phyloP scores from a whole-genome alignment of 108 stramenopile genomes.

The Cyclostephanos tholiformis region DNA sequence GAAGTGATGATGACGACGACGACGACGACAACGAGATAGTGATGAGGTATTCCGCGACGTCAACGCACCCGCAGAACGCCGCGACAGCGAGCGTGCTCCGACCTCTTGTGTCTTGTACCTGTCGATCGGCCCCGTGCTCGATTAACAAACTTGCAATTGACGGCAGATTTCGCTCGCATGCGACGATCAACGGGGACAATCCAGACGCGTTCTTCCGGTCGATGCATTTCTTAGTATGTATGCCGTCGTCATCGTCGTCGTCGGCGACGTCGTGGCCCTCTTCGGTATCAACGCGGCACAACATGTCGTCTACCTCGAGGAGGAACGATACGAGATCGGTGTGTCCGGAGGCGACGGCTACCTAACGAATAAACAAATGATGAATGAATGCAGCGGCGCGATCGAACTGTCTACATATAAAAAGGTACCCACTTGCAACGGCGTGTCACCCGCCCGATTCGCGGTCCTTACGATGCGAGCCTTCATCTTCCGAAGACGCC shows the following conservation, averaged over 20 bases:
- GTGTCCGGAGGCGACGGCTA: conserved; percentile 44
- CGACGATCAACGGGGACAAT: conserved; percentile 49
- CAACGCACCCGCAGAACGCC: conserved; percentile 53
- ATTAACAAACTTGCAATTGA: conserved; percentile 32
- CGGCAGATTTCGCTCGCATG: conserved; percentile 50
- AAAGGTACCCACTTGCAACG: too few relatives aligned
- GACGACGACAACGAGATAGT: conserved; percentile 7
- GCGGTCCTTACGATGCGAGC: conserved; percentile 16
- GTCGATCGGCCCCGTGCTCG: conserved; percentile 13
- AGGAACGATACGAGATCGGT: conserved; percentile 31
- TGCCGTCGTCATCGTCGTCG: neutral
- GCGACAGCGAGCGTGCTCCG: conserved; percentile 43
- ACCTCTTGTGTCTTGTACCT: conserved; percentile 26
- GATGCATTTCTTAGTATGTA: conserved; percentile 13
- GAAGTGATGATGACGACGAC: neutral
- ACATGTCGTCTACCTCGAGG: conserved; percentile 29
- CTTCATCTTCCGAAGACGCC: conserved; percentile 14
- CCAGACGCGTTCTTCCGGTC: conserved; percentile 41
- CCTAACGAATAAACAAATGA: too few relatives aligned
- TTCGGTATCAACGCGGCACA: neutral
- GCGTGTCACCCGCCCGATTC: conserved; percentile 49
- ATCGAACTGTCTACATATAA: too few relatives aligned
- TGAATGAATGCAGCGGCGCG: too few relatives aligned
- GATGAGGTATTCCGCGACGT: conserved; percentile 1
- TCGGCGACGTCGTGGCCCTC: neutral